Evolutionary conservation across 495 filamentous ascomycete species (phyloP).

Genomic region (Penicillium maclennaniae): DNA sequence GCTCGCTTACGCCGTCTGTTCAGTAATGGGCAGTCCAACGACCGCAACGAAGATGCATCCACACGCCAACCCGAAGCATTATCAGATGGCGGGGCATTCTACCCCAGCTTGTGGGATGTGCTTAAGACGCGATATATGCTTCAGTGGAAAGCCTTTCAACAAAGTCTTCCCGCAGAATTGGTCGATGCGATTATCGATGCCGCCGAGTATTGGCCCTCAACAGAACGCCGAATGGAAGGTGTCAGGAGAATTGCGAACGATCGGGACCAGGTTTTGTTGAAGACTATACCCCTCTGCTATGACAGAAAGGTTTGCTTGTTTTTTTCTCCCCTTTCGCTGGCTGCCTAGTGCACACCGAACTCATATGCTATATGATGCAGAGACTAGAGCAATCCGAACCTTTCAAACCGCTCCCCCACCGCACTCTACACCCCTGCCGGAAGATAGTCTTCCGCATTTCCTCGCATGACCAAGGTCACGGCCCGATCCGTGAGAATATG

Average conservation of each 20-base stretch:
- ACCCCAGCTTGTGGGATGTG: conserved; percentile 32
- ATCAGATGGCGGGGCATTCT: conserved; percentile 8
- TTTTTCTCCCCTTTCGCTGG: not conserved
- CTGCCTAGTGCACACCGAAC: not conserved
- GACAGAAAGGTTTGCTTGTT: conserved; percentile 30
- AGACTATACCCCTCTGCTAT: conserved; percentile 41
- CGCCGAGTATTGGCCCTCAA: conserved; percentile 68
- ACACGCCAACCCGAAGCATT: not conserved
- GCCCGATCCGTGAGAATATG: conserved; percentile 32
- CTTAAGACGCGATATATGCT: conserved; percentile 34
- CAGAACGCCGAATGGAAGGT: conserved; percentile 27
- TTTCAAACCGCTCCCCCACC: conserved; percentile 33
- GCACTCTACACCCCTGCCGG: conserved; percentile 39
- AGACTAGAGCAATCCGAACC: conserved; percentile 12
- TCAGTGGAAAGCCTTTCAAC: conserved; percentile 33
- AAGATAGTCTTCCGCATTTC: conserved; percentile 62
- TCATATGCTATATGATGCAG: conserved; percentile 7
- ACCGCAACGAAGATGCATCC: not conserved
- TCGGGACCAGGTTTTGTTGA: conserved; percentile 36
- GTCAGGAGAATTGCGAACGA: conserved; percentile 28
- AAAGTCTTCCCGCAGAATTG: conserved; percentile 56
- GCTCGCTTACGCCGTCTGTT: not conserved
- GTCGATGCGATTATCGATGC: conserved; percentile 63
- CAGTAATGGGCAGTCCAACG: not conserved
- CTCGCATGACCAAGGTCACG: conserved; percentile 63